phyloP scores from a whole-genome alignment of 2,329 filamentous ascomycete species.

The Arthrobotrys iridis region DNA sequence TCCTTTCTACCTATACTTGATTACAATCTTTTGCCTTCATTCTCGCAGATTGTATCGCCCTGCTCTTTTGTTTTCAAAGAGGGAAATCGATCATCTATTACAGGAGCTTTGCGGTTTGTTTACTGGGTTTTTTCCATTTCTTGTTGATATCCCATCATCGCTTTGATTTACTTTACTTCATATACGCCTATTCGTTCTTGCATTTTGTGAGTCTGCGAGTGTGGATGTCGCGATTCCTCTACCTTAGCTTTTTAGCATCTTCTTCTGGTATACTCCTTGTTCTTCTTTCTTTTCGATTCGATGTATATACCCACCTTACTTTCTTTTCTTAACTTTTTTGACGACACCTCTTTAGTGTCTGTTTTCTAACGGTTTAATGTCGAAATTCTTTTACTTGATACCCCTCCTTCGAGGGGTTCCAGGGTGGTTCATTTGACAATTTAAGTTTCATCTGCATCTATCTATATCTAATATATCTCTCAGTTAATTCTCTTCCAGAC shows the following conservation, averaged over 20 bases:
- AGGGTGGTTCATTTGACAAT: slow-evolving; percentile 13
- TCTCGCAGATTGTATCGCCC: slow-evolving; percentile 3
- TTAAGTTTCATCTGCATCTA: background rate
- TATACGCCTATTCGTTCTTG: slow-evolving; percentile 58
- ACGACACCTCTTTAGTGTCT: background rate
- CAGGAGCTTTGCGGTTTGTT: slow-evolving; percentile 30
- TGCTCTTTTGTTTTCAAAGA: slow-evolving; percentile 18
- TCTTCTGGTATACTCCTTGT: too few species aligned
- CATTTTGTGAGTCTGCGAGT: slow-evolving; percentile 11
- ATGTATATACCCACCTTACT: slow-evolving; percentile 7
- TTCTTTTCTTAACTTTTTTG: background rate
- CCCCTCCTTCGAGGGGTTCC: background rate
- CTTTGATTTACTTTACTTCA: slow-evolving; percentile 61
- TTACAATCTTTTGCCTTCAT: background rate
- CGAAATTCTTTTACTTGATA: background rate
- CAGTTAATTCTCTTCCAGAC: too few species aligned
- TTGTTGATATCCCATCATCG: slow-evolving; percentile 34
- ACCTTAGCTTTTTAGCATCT: background rate
- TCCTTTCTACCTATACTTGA: background rate
- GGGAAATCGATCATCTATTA: slow-evolving; percentile 48
- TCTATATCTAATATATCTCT: background rate
- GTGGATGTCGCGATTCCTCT: background rate
- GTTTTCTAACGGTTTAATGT: slow-evolving; percentile 17
- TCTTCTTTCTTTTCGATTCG: background rate
- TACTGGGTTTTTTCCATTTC: slow-evolving; percentile 9